Evolutionary conservation across 768 basidiomycete genomes (phyloP), one percentile per base, ranked within the genome.

Genomic region (Rhizopogon sp.): DNA sequence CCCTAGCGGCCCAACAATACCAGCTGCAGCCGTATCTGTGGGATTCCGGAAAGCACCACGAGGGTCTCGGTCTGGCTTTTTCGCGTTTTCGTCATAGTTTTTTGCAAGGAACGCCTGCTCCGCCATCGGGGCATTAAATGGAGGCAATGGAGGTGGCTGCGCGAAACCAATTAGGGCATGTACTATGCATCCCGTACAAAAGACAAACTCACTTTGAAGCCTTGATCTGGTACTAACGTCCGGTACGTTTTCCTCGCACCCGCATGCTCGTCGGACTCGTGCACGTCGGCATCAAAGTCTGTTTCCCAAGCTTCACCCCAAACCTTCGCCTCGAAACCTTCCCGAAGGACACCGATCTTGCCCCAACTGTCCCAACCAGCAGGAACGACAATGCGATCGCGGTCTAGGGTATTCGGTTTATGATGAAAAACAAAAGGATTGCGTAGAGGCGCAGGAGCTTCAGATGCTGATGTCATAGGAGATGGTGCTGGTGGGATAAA

Each of bases 331-430:
- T 97, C 93, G 62, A 98, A 99, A 1, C 90, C 90, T 40, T 98
- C 97, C 54, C 93, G 74, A 53, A 98, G 72, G 1, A 98, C 88
- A 2, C 79, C 76, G 55, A 98, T 96, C 75, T 98, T 98, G 0
- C 95, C 94, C 90, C 93, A 97, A 60, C 90, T 92, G 66, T 98
- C 97, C 97, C 97, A 99, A 1, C 97, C 97, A 2, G 92, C 82
- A 1, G 96, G 97, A 6, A 98, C 85, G 43, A 97, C 82, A 50
- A 98, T 87, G 11, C 83, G 86, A 64, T 98, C 95, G 33, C 97
- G 84, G 66, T 98, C 97, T 44, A 98, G 76, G 0, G 90, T 88
- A 66, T 98, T 98, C 1, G 97, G 88, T 60, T 89, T 87, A 53
- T 91, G 82, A 3, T 78, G 73, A 71, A 97, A 98, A 0, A 92